Base-by-base conservation (phyloP, 345 rosid genomes). In the Cardamine resedifolia region DNA sequence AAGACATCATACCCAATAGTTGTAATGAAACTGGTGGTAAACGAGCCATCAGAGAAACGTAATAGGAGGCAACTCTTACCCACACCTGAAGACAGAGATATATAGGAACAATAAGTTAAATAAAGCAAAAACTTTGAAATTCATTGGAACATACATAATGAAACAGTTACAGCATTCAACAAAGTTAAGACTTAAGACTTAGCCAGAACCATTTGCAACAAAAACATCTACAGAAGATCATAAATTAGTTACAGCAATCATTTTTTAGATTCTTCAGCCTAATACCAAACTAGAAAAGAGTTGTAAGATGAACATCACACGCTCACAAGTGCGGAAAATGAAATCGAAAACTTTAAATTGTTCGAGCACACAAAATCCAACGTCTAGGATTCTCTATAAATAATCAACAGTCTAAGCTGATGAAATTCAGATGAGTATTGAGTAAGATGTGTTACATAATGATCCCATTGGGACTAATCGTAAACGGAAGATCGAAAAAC, bases 51-150 rank as follows among this genome's bases (percentile, higher is more conserved):
- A 7, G 98, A 92, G 79, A 92, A 92, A 58, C 98, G 95, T 65
- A 92, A 75, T 74, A 92, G 96, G 52, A 92, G 85, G 71, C 98
- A 92, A 88, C 98, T 92, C 86, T 90, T 92, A 27, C 98, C 98
- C 73, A 90, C 95, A 76, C 98, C 98, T 87, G 83, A 28, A 43
- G 44, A 45, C 15, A 31, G 28, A 19, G 21, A 19, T 16, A 68
- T 39, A 27, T 0, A 44, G 21, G 3, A 26, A 33, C 45, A 24
- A 16, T 30, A 19, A 45, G 39, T 9, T 8, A 18, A 28, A 55
- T 1, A 33, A 23, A 53, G 30, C 12, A 49, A 6, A 28, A 24
- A 31, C 36, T 7, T 21, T 21, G 18, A 30, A 33, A 21, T 43
- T 26, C 48, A 63, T 0, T 38, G 51, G 14, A 34, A 36, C 30